These are phyloP conservation scores for Acanthamoeba triangularis DNA, from an alignment of 208 protist genomes.

Conservation along the genomic window DNA sequence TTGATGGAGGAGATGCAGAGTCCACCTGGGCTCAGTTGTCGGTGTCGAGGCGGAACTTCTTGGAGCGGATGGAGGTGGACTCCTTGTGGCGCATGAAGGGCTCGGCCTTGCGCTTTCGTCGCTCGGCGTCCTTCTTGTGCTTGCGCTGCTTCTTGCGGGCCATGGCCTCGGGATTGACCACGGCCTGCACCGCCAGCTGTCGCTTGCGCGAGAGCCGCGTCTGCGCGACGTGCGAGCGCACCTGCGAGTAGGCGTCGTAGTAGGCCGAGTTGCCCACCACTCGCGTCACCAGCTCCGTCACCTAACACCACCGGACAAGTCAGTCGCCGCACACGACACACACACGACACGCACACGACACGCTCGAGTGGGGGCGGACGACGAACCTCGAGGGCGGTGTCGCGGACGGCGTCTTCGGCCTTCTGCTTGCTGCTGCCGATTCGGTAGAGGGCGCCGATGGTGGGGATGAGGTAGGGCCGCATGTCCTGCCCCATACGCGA, in stretches of 20 bases:
- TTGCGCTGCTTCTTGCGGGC: constrained; percentile 68
- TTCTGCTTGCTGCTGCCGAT: constrained; percentile 43
- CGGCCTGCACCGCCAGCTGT: constrained; percentile 5
- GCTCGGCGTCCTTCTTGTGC: constrained; percentile 48
- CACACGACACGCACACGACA: not conserved
- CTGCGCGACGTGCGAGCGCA: constrained; percentile 10
- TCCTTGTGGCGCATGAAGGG: constrained; percentile 20
- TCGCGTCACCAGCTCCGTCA: constrained; percentile 37
- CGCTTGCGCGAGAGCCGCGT: constrained; percentile 35
- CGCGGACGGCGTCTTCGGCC: constrained; percentile 1
- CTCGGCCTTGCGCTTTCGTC: constrained; percentile 54
- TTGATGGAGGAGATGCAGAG: too few species aligned
- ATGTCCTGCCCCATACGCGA: not conserved
- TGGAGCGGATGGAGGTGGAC: constrained; percentile 39
- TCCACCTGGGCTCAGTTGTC: constrained; percentile 54
- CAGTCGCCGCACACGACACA: not conserved
- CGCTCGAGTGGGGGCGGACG: not conserved
- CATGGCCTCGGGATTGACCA: constrained; percentile 57
- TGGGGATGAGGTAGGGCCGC: constrained; percentile 45
- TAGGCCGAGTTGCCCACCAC: constrained; percentile 53
- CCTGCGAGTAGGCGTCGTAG: constrained; percentile 69
- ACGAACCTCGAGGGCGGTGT: constrained; percentile 8
- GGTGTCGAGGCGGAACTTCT: constrained; percentile 25
- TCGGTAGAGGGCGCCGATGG: constrained; percentile 52
- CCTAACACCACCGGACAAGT: not conserved